Conservation (phyloP, 768 basidiomycete genomes). For the Russula vinacea region DNA sequence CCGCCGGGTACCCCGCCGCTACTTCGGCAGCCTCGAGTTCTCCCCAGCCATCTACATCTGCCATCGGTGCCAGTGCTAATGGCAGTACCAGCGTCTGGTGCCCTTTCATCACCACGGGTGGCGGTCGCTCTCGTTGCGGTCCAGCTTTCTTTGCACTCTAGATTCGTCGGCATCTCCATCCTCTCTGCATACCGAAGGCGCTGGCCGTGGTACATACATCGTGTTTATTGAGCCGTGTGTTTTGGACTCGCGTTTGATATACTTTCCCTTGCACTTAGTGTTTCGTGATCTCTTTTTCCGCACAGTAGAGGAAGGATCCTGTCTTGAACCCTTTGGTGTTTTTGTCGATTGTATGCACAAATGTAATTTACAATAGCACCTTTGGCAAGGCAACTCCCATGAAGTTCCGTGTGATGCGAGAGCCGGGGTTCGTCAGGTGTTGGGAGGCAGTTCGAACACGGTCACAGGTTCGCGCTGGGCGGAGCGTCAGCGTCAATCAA, state of each 20-base stretch:
- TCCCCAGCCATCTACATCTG: constrained; percentile 23
- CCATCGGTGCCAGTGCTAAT: no score
- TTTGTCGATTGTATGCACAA: neutral
- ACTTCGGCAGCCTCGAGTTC: constrained; percentile 28
- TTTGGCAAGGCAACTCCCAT: neutral
- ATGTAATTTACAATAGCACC: neutral
- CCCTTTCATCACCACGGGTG: constrained; percentile 47
- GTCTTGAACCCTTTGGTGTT: neutral
- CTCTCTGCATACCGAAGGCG: constrained; percentile 14
- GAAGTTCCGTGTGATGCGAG: neutral
- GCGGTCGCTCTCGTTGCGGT: constrained; percentile 51
- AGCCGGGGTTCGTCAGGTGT: neutral
- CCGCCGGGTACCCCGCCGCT: constrained; percentile 29
- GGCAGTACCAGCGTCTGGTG: constrained; percentile 41
- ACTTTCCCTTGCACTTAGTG: constrained; percentile 18
- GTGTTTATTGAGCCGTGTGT: constrained; percentile 10
- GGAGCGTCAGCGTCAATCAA: neutral
- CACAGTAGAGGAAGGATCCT: constrained; percentile 23
- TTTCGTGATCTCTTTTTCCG: constrained; percentile 22
- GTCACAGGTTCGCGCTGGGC: neutral
- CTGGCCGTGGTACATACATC: constrained; percentile 14
- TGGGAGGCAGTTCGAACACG: neutral
- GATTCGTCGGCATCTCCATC: constrained; percentile 24
- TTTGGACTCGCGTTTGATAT: constrained; percentile 23
- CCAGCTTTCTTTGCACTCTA: constrained; percentile 44